Evolutionary conservation across 371 early-diverging fungal genomes (phyloP), one percentile per base, ranked within the genome.

Genomic region (Mortierella sp.): DNA sequence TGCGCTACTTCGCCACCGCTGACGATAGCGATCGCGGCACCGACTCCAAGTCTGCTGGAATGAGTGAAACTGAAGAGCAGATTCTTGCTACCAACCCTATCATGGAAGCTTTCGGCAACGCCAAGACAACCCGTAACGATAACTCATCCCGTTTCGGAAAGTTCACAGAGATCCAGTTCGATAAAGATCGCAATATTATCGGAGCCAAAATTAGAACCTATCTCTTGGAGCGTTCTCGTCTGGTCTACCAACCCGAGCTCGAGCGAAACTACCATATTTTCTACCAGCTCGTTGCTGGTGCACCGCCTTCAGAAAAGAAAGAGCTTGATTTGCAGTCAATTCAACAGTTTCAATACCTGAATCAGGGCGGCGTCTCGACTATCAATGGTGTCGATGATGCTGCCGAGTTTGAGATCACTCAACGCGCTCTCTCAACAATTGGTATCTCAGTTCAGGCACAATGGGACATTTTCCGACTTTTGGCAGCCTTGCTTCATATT

Each of bases 251-350:
- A 83, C 96, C 97, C 1, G 88, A 89, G 42, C 86, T 89, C 0
- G 99, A 99, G 85, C 89, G 98, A 76, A 99, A 98, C 89, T 99
- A 98, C 85, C 99, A 99, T 85, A 96, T 99, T 66, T 99, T 99
- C 84, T 99, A 99, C 85, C 97, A 95, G 90, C 89, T 99, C 29
- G 94, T 96, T 84, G 90, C 93, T 3, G 97, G 95, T 62, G 92
- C 91, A 13, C 94, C 96, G 5, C 87, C 91, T 8, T 94, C 91
- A 12, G 95, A 96, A 82, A 84, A 90, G 68, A 93, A 92, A 72
- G 88, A 93, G 54, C 85, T 96, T 3, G 94, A 95, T 4, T 85
- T 97, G 29, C 87, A 84, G 7, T 86, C 90, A 17, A 95, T 90
- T 87, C 85, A 87, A n/a, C 87, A 89, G 61, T 98, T 96, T 86